Conservation (phyloP, 306 rosid genomes). For the Quercus cerris region DNA sequence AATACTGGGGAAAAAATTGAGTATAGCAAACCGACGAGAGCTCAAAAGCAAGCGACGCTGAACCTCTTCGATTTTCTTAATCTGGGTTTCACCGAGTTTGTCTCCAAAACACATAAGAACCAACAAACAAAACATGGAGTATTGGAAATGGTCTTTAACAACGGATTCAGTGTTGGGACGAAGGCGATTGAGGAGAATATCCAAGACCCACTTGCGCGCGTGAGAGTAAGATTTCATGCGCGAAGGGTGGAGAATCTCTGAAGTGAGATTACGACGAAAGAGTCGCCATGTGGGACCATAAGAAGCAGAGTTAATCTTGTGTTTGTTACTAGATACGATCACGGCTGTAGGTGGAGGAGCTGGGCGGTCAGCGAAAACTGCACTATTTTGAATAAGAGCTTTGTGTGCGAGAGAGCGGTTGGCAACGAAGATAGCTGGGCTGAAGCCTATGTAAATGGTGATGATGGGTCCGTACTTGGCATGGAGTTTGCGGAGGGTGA, state of each 20-base stretch:
- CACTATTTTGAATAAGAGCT: not conserved
- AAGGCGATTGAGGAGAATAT: not conserved
- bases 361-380: not conserved
- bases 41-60: not conserved
- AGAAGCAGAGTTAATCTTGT: not conserved
- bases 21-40: not conserved
- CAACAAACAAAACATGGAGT: slow-evolving; percentile 4
- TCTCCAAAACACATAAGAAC: slow-evolving; percentile 1
- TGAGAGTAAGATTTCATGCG: not conserved
- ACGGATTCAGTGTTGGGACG: not conserved
- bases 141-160: not conserved
- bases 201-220: slow-evolving; percentile 7
- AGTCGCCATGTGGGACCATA: not conserved
- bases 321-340: not conserved
- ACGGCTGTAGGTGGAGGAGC: not conserved
- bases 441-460: not conserved
- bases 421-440: not conserved
- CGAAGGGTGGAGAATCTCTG: slow-evolving; percentile 3
- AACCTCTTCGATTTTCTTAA: not conserved
- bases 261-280: not conserved
- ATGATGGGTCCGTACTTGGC: not conserved
- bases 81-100: not conserved
- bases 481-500: not conserved
- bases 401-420: not conserved
- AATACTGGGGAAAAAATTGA: not conserved